These are phyloP conservation scores for Coniochaeta sp. DNA, from an alignment of 2,329 filamentous ascomycete species.

Conservation along the genomic window DNA sequence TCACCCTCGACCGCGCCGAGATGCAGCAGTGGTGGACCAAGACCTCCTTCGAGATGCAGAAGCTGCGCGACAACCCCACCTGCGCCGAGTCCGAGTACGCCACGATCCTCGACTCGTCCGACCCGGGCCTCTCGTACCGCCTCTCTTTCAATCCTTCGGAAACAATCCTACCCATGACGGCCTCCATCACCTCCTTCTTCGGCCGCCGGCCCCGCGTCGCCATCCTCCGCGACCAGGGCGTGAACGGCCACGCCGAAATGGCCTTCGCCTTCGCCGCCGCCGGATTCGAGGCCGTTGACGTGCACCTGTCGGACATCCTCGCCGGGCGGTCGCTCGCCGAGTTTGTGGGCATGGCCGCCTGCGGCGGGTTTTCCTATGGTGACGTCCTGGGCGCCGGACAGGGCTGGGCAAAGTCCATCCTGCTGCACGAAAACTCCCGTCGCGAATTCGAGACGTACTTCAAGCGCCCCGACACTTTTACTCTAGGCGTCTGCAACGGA, in stretches of 20 bases:
- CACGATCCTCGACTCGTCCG: slow-evolving; percentile 63
- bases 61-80: slow-evolving; percentile 76
- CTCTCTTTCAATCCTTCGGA: slow-evolving; percentile 76
- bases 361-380: slow-evolving; percentile 93
- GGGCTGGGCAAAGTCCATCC: slow-evolving; percentile 91
- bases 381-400: slow-evolving; percentile 85
- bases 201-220: slow-evolving; percentile 67
- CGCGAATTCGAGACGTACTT: slow-evolving; percentile 82
- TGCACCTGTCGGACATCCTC: slow-evolving; percentile 94
- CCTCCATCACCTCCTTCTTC: slow-evolving; percentile 51
- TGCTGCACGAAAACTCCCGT: slow-evolving; percentile 72
- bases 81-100: slow-evolving; percentile 81
- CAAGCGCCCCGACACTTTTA: slow-evolving; percentile 79
- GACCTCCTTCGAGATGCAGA: slow-evolving; percentile 89
- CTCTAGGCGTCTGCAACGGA: slow-evolving; percentile 92
- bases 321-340: slow-evolving; percentile 70
- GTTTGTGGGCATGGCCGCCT: slow-evolving; percentile 87
- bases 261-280: slow-evolving; percentile 90
- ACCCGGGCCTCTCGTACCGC: slow-evolving; percentile 80
- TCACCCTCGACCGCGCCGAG: slow-evolving; percentile 60
- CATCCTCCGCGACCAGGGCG: slow-evolving; percentile 89
- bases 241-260: slow-evolving; percentile 96
- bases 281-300: slow-evolving; percentile 85
- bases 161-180: slow-evolving; percentile 62
- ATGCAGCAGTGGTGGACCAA: slow-evolving; percentile 85